phyloP scores from a whole-genome alignment of 164 flowering plant genomes.

The Protea cynaroides region DNA sequence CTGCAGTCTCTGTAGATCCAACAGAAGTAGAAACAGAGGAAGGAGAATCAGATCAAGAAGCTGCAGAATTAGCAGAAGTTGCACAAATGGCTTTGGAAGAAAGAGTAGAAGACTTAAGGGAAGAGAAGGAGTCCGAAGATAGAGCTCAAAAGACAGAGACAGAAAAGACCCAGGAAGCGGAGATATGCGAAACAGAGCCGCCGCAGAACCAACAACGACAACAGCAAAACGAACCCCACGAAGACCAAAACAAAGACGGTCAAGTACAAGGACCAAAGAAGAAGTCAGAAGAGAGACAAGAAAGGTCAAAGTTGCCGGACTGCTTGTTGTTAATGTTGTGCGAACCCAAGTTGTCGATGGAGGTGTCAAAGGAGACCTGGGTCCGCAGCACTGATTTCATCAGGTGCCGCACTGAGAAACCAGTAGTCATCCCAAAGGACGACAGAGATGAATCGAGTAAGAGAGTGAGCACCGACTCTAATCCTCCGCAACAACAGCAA shows the following conservation, averaged over 20 bases:
- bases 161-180: too few species aligned
- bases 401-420: conserved; percentile 41
- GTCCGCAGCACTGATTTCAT: conserved; percentile 84
- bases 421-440: conserved; percentile 5
- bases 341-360: conserved; percentile 97
- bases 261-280: too few species aligned
- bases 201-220: too few species aligned
- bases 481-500: conserved; percentile 11
- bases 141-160: conserved; percentile 1
- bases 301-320: conserved; percentile 48
- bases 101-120: conserved; percentile 1
- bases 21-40: neutral
- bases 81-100: neutral
- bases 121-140: conserved; percentile 2
- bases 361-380: conserved; percentile 96
- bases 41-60: conserved; percentile 12
- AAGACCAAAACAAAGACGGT: neutral
- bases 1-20: neutral
- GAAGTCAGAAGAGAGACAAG: conserved; percentile 9
- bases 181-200: too few species aligned
- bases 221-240: too few species aligned
- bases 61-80: neutral
- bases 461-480: conserved; percentile 29
- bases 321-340: conserved; percentile 90
- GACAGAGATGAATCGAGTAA: conserved; percentile 28